A percentile compares a stretch with the other conserved stretches of the same genome.
Evolutionary conservation across 73 alveolate genomes (phyloP).

Genomic region (Stentor coeruleus): DNA sequence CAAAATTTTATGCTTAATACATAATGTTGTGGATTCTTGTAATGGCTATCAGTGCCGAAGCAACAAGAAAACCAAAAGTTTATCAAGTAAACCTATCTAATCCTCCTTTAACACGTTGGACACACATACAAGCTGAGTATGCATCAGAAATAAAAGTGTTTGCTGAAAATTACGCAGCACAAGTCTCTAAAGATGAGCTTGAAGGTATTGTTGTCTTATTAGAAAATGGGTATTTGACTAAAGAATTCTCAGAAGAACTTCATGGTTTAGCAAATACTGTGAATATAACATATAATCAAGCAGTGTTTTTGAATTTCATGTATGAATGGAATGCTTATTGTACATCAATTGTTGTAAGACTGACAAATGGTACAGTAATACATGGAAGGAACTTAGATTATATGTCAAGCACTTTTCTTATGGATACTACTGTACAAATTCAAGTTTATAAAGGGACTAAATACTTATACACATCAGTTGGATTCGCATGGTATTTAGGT

Average conservation of each 20-base stretch:
- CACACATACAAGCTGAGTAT: slow-evolving; percentile 19
- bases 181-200: background rate
- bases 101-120: slow-evolving; percentile 6
- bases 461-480: slow-evolving; percentile 32
- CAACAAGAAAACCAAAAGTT: background rate
- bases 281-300: slow-evolving; percentile 13
- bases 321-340: slow-evolving; percentile 44
- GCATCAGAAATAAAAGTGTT: background rate
- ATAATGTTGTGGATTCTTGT: too few relatives aligned
- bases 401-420: slow-evolving; percentile 7
- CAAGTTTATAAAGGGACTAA: slow-evolving; percentile 28
- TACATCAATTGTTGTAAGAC: slow-evolving; percentile 42
- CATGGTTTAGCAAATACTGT: slow-evolving; percentile 22
- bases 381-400: slow-evolving; percentile 46
- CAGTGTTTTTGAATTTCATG: slow-evolving; percentile 36
- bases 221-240: background rate
- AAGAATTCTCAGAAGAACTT: slow-evolving; percentile 22
- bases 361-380: slow-evolving; percentile 37
- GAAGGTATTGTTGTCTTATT: background rate
- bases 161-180: background rate
- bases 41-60: background rate
- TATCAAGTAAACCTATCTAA: background rate
- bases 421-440: slow-evolving; percentile 35
- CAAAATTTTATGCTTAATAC: background rate
- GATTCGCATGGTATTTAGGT: slow-evolving; percentile 42